A percentile compares a stretch with the other conserved stretches of the same genome.
Evolutionary conservation across 2,329 filamentous ascomycete species (phyloP).

Genomic region (Fusarium lateritium): DNA sequence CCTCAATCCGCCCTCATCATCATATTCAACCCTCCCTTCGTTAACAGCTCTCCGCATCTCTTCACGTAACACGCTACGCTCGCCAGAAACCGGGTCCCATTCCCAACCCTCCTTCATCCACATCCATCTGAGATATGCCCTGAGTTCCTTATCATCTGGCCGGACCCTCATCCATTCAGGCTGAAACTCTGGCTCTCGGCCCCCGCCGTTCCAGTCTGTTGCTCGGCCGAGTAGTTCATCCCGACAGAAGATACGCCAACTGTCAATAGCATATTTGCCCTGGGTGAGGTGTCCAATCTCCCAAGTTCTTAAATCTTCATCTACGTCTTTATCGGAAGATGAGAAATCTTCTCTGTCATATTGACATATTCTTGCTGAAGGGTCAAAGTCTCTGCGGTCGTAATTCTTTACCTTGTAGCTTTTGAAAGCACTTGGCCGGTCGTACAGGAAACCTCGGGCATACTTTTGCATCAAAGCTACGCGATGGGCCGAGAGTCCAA

Average conservation of each 20-base stretch:
- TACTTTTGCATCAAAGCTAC: conserved; percentile 78
- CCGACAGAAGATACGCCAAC: conserved; percentile 94
- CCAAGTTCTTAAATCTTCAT: conserved; percentile 68
- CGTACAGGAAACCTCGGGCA: conserved; percentile 76
- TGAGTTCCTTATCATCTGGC: conserved; percentile 89
- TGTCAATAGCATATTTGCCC: conserved; percentile 87
- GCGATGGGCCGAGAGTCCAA: conserved; percentile 80
- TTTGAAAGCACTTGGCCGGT: conserved; percentile 72
- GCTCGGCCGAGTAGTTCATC: conserved; percentile 80
- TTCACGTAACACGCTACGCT: conserved; percentile 66
- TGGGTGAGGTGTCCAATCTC: conserved; percentile 90
- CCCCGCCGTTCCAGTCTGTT: conserved; percentile 74
- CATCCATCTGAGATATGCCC: conserved; percentile 89
- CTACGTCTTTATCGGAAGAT: conserved; percentile 12
- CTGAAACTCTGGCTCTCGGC: conserved; percentile 71
- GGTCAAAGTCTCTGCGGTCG: conserved; percentile 53
- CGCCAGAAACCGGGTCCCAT: conserved; percentile 82
- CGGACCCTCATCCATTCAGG: conserved; percentile 93
- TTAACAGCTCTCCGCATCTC: conserved; percentile 71
- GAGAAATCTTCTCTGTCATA: neutral
- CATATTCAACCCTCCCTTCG: conserved; percentile 70
- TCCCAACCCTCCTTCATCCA: conserved; percentile 90
- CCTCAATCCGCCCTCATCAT: conserved; percentile 63
- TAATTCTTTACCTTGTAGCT: conserved; percentile 69
- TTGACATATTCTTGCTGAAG: conserved; percentile 6